A percentile compares a stretch with the other conserved stretches of the same genome.
phyloP scores from a whole-genome alignment of 495 filamentous ascomycete species.

The Podospora sp. region DNA sequence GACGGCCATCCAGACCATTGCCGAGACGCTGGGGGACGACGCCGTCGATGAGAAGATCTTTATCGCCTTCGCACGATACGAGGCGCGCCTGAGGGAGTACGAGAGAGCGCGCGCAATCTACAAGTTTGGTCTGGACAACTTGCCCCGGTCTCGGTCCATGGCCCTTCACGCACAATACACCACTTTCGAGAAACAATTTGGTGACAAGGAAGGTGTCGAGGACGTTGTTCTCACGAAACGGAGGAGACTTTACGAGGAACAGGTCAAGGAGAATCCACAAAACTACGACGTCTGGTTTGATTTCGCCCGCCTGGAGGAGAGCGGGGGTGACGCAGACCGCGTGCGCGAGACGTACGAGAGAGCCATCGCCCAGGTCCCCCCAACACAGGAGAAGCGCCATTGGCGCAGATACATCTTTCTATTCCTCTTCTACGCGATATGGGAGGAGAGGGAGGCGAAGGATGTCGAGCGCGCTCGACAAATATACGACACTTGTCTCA shows the following conservation, averaged over 20 bases:
- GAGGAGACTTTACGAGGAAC: conserved; percentile 90
- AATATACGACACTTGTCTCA: conserved; percentile 86
- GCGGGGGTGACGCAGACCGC: conserved; percentile 72
- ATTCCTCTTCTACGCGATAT: conserved; percentile 96
- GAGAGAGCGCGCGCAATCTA: conserved; percentile 96
- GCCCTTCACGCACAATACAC: conserved; percentile 89
- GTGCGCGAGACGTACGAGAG: conserved; percentile 93
- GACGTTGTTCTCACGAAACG: conserved; percentile 94
- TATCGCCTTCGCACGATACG: conserved; percentile 87
- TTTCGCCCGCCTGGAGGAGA: conserved; percentile 88
- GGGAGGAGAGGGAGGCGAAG: conserved; percentile 83
- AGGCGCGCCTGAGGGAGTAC: conserved; percentile 91
- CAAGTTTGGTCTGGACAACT: conserved; percentile 91
- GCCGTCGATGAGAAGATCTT: conserved; percentile 97
- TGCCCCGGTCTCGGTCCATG: conserved; percentile 84
- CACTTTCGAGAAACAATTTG: conserved; percentile 97
- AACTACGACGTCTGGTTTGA: conserved; percentile 98
- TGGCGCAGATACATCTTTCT: conserved; percentile 98
- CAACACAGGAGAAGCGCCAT: conserved; percentile 94
- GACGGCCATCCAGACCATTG: conserved; percentile 82
- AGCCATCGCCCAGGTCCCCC: conserved; percentile 93
- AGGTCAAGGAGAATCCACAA: conserved; percentile 86
- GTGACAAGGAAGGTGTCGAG: conserved; percentile 90
- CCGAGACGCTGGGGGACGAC: conserved; percentile 88
- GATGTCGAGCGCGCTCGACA: conserved; percentile 81